Conservation (phyloP, 148 eudicot genomes). For the Euryodendron excelsum region DNA sequence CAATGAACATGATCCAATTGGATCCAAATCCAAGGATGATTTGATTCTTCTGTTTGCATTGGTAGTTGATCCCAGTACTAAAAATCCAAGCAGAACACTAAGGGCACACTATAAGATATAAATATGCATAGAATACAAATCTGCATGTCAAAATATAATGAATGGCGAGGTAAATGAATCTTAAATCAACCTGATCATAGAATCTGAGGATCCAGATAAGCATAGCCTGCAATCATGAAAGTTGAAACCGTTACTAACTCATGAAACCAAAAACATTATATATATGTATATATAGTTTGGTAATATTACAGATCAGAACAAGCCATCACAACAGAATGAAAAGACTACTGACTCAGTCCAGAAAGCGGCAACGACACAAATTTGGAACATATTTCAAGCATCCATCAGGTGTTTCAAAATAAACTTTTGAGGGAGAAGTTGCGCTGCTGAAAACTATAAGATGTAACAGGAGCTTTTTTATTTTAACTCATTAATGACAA, state of each 20-base stretch:
- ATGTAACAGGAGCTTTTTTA: not conserved
- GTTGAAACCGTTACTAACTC: conserved; percentile 15
- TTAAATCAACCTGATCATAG: conserved; percentile 77
- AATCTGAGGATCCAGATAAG: conserved; percentile 97
- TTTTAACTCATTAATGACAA: not conserved
- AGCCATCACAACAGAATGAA: not conserved
- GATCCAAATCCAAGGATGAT: conserved; percentile 1
- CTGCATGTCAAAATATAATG: not conserved
- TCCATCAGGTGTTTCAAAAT: not conserved
- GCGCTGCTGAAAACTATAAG: not conserved
- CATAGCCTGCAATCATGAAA: conserved; percentile 66
- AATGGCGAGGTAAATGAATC: conserved; percentile 8
- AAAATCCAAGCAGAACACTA: conserved; percentile 5
- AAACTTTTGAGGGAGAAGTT: not conserved
- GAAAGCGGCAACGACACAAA: not conserved
- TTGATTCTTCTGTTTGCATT: not conserved
- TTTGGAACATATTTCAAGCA: not conserved
- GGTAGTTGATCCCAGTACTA: not conserved
- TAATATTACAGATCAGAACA: not conserved
- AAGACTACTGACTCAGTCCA: not conserved
- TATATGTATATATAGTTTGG: not conserved
- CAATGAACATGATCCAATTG: not conserved
- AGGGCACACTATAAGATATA: not conserved
- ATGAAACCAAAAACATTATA: not conserved
- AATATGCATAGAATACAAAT: not conserved